Evolutionary conservation across 257 asterid species (phyloP), one percentile per base, ranked within the genome.

Genomic region (Nemophila menziesii): DNA sequence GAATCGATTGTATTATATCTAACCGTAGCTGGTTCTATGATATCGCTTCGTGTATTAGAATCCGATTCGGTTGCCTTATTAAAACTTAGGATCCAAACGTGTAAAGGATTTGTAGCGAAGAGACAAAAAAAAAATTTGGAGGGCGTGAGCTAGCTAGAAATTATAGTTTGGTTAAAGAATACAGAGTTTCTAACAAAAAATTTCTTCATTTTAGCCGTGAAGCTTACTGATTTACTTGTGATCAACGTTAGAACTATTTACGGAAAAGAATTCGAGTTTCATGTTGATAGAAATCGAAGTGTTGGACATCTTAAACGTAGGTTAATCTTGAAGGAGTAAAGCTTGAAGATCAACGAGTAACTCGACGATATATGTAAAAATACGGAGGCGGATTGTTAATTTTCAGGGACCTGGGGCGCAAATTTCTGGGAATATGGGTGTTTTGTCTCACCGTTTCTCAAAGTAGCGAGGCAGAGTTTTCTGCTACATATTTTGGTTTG

Each of bases 51-150:
- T 38, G 89, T 83, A 27, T 61, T 76, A 69, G 82, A 71, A 23
- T 83, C 80, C 0, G 92, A 83, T 64, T 77, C 94, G 3, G 76
- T 77, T 56, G 89, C 73, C 39, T 75, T 79, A 3, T 85, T 83
- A 43, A 83, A 83, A 46, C 80, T 83, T 34, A 76, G 87, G 74
- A 72, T 79, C 16, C 90, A 81, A 52, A 52, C 78, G 4, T 64
- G 72, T 37, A 60, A 74, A 61, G 92, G 92, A 23, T 83, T 74
- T 70, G 77, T 69, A 41, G 85, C 64, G 7, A 74, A 67, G 73
- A 77, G 45, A 56, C 94, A 83, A 72, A 79, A 74, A 71, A 55
- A 79, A 33, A 82, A 47, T 79, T 69, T 51, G 78, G 55, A 29
- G 94, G 94, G 54, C 52, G 86, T 34, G 94, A 74, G 61, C 68